phyloP scores from a whole-genome alignment of 2,329 filamentous ascomycete species.

The Chaetomium strumarium region DNA sequence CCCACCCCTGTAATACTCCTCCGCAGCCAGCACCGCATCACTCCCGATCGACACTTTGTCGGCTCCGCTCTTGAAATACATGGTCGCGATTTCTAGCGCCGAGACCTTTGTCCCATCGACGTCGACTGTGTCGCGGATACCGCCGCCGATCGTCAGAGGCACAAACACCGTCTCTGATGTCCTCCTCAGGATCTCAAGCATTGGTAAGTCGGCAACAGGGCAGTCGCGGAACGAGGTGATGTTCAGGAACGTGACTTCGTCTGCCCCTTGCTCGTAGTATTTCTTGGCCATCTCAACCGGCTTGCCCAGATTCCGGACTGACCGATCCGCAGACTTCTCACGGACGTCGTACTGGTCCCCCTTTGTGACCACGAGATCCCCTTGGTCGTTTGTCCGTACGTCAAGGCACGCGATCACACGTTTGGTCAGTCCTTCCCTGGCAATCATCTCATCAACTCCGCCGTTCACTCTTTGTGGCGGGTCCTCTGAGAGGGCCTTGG shows the following conservation, averaged over 20 bases:
- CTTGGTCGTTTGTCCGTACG: slow-evolving; percentile 87
- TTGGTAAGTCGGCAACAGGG: slow-evolving; percentile 83
- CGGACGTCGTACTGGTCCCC: slow-evolving; percentile 98
- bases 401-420: slow-evolving; percentile 94
- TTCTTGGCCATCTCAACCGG: slow-evolving; percentile 88
- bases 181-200: slow-evolving; percentile 86
- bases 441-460: slow-evolving; percentile 12
- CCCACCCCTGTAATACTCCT: slow-evolving; percentile 75
- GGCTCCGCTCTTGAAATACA: slow-evolving; percentile 96
- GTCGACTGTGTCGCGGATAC: slow-evolving; percentile 89
- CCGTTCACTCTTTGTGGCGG: slow-evolving; percentile 22
- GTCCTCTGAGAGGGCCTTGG: slow-evolving; percentile 42
- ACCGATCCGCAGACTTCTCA: slow-evolving; percentile 64
- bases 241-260: slow-evolving; percentile 96
- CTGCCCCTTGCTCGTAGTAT: slow-evolving; percentile 95
- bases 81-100: slow-evolving; percentile 84
- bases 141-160: slow-evolving; percentile 89
- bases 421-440: slow-evolving; percentile 70
- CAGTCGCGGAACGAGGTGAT: slow-evolving; percentile 98
- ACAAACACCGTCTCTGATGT: slow-evolving; percentile 93
- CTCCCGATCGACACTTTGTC: slow-evolving; percentile 97
- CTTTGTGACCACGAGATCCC: slow-evolving; percentile 95
- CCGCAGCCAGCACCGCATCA: slow-evolving; percentile 87
- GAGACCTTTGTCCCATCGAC: slow-evolving; percentile 80
- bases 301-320: slow-evolving; percentile 90